Evolutionary conservation across 805 yeast species (phyloP).

Genomic region (Kodamaea kaohsiungensis): DNA sequence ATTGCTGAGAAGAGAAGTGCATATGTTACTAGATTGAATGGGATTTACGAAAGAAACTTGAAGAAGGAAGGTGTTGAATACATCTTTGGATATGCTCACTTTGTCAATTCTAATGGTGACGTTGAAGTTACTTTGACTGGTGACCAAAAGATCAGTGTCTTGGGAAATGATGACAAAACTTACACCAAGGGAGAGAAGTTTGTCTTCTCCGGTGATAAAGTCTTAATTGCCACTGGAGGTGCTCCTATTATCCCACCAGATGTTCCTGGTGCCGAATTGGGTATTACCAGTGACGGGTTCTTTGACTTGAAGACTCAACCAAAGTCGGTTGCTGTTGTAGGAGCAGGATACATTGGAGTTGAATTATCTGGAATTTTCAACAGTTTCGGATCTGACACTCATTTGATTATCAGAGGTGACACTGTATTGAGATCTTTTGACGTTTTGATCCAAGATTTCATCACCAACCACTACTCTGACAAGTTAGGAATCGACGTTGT

Average conservation of each 20-base stretch:
- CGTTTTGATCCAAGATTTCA: slow-evolving; percentile 69
- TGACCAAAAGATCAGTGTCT: slow-evolving; percentile 40
- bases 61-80: slow-evolving; percentile 86
- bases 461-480: slow-evolving; percentile 78
- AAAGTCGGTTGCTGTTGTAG: slow-evolving; percentile 88
- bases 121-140: slow-evolving; percentile 68
- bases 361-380: slow-evolving; percentile 95
- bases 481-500: slow-evolving; percentile 77
- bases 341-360: slow-evolving; percentile 97
- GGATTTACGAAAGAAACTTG: slow-evolving; percentile 88
- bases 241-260: slow-evolving; percentile 66
- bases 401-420: slow-evolving; percentile 86
- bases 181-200: slow-evolving; percentile 54
- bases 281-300: slow-evolving; percentile 89
- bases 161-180: slow-evolving; percentile 26
- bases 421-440: slow-evolving; percentile 89
- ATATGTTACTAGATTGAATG: slow-evolving; percentile 82
- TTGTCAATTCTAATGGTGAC: slow-evolving; percentile 59
- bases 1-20: slow-evolving; percentile 92
- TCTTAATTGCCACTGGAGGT: slow-evolving; percentile 94
- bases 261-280: slow-evolving; percentile 80
- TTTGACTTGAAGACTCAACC: slow-evolving; percentile 83
- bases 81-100: slow-evolving; percentile 83
- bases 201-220: slow-evolving; percentile 73
- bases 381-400: slow-evolving; percentile 83